Base-by-base conservation (phyloP, 2,329 filamentous ascomycete genomes). In the Fonsecaea monophora region DNA sequence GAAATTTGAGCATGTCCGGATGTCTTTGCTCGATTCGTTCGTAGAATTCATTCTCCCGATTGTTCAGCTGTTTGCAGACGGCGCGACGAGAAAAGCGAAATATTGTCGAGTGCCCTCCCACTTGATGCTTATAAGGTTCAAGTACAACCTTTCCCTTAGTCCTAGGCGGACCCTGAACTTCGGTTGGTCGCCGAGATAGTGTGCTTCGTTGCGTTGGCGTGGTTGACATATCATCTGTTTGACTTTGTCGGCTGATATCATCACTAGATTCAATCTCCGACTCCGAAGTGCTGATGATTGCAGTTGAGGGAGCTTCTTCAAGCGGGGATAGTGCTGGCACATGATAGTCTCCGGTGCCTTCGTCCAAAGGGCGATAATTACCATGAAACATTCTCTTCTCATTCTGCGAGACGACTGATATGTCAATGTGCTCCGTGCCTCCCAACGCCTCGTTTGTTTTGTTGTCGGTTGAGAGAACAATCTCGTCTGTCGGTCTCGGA, bases 11-110 rank as follows among this genome's bases (percentile, higher is more conserved):
- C 74, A 99, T 85, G 76, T 97, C 91, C 70, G 93, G 92, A 78
- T 99, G 94, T 72, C 92, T 88, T 74, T 88, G 89, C 82, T 99
- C 95, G 74, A 98, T 92, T 62, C 90, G 95, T 80, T 99, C 95
- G 78, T 99, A 99, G 77, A 99, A 99, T 80, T 97, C 92, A 79
- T 99, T 99, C 77, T 99, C 95, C 75, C 94, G 87, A 77, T 97
- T 99, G 78, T 97, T 99, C 75, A 99, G 86, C 80, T 97, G 93
- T 80, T 99, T 99, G 84, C 95, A 99, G 10, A 99, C 94, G 64
- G 95, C 95, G 74, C 94, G 88, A 72, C 92, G 89, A 18, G 95
- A 98, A 77, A 99, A 98, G 50, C 94, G 90, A 86, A 96, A 99
- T 40, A 99, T 86, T 0, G 94, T 97, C 6, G 93, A 97, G 78